These are phyloP conservation scores for Magnolia officinalis DNA, from an alignment of 164 flowering plant genomes.

Conservation along the genomic window DNA sequence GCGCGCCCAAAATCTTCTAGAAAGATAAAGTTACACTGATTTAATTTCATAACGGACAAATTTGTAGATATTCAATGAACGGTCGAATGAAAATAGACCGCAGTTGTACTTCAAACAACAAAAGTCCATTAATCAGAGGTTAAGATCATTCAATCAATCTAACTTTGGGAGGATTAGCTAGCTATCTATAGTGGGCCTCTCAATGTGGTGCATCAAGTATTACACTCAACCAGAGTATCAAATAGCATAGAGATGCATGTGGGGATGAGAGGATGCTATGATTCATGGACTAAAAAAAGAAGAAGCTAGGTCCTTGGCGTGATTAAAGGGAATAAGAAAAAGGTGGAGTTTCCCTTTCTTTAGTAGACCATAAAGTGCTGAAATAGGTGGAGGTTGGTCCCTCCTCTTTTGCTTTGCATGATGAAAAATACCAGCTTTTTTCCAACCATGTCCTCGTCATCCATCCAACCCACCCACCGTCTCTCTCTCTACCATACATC, in stretches of 20 bases:
- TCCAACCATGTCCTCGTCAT: constrained; percentile 11
- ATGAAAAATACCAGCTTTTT: constrained; percentile 1
- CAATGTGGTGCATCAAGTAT: background rate
- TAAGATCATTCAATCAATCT: too few species aligned
- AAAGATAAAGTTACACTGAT: too few species aligned
- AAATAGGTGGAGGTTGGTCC: constrained; percentile 8
- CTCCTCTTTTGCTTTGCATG: constrained; percentile 10
- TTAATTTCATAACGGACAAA: too few species aligned
- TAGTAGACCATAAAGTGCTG: constrained; percentile 21
- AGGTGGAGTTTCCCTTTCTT: constrained; percentile 16
- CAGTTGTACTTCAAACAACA: too few species aligned
- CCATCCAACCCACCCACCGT: constrained; percentile 3
- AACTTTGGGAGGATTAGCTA: too few species aligned
- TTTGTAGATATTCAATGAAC: too few species aligned
- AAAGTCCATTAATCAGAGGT: too few species aligned
- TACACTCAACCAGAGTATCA: background rate
- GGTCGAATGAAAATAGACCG: too few species aligned
- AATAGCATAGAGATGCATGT: background rate
- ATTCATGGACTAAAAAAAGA: background rate
- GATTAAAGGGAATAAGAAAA: constrained; percentile 21
- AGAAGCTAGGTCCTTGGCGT: constrained; percentile 16
- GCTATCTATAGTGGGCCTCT: too few species aligned
- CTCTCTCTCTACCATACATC: background rate
- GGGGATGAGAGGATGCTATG: background rate
- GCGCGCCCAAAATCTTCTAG: too few species aligned